phyloP scores from a whole-genome alignment of 1,139 yeast genomes.

The Geotrichum armillariae region DNA sequence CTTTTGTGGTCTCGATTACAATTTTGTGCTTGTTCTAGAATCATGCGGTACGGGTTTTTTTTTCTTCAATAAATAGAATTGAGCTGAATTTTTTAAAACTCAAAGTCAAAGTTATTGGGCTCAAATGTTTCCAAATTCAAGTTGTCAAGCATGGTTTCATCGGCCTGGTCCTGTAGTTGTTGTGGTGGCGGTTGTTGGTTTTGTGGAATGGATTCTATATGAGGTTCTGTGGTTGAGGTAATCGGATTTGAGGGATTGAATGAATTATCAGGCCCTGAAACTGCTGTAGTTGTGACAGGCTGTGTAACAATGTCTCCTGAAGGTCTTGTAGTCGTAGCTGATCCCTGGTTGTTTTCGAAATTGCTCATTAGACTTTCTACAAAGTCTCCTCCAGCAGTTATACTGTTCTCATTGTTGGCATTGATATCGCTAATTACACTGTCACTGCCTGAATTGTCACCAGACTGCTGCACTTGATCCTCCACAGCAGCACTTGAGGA shows the following conservation, averaged over 20 bases:
- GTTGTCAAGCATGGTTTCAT: not conserved
- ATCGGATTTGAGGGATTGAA: not conserved
- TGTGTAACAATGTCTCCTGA: not conserved
- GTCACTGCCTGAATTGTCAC: conserved; percentile 42
- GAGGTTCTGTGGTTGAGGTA: not conserved
- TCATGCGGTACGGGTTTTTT: no score
- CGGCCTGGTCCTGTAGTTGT: not conserved
- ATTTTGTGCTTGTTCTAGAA: no score
- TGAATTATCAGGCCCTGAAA: not conserved
- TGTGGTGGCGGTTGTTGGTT: not conserved
- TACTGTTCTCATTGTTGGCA: not conserved
- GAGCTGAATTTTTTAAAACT: not conserved
- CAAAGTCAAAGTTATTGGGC: conserved; percentile 1
- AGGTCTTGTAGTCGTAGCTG: not conserved
- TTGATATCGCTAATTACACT: not conserved
- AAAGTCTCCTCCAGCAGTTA: not conserved
- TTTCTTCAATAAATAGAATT: no score
- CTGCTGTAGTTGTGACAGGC: not conserved
- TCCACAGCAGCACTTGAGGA: no score
- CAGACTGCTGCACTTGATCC: no score
- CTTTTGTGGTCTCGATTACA: no score
- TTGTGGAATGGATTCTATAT: not conserved
- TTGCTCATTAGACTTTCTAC: conserved; percentile 4
- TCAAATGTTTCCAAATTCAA: conserved; percentile 5
- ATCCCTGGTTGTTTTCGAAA: not conserved